Evolutionary conservation across 345 rosid genomes (phyloP), one percentile per base, ranked within the genome.

Genomic region (Gossypium bickii): DNA sequence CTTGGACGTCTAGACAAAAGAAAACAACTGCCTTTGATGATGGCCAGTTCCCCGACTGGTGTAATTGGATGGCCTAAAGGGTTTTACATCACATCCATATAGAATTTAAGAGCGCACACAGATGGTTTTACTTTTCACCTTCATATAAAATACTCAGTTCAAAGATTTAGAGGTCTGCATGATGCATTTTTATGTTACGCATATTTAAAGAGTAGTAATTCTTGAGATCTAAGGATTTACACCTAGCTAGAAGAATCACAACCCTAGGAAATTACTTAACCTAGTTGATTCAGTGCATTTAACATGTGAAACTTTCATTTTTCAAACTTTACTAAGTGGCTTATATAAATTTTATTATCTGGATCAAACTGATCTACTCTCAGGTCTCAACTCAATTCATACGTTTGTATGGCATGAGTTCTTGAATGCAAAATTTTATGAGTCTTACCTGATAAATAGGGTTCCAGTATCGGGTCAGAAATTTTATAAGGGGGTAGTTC

Each of bases 181-280:
- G 48, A 43, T 43, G 49, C 68, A 64, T n/a, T 64, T 63, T 63
- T 38, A 63, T 41, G n/a, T 61, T 61, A 62, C 20, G 34, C 63
- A 24, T 24, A 13, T 59, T 59, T 59, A 34, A 43, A 43, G 12
- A 41, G 69, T 65, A 12, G 52, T 45, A 20, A 13, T 22, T n/a
- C 17, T 20, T 12, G 27, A n/a, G 70, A 66, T 66, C 10, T 1
- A 2, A 38, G 29, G 22, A 18, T 12, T 18, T 63, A 9, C 68
- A 38, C 24, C 68, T 64, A 41, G 49, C 68, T 64, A 41, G 49
- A 41, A 9, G 24, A 63, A 63, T 38, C 67, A 10, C 18, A 17
- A 63, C 24, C 3, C 59, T 1, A 38, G 3, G 49, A 64, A 64
- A 64, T 41, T 41, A 24, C 25, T 64, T 64, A 64, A n/a, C 15